Base-by-base conservation (phyloP, 2,329 filamentous ascomycete genomes). In the Talaromyces islandicus region DNA sequence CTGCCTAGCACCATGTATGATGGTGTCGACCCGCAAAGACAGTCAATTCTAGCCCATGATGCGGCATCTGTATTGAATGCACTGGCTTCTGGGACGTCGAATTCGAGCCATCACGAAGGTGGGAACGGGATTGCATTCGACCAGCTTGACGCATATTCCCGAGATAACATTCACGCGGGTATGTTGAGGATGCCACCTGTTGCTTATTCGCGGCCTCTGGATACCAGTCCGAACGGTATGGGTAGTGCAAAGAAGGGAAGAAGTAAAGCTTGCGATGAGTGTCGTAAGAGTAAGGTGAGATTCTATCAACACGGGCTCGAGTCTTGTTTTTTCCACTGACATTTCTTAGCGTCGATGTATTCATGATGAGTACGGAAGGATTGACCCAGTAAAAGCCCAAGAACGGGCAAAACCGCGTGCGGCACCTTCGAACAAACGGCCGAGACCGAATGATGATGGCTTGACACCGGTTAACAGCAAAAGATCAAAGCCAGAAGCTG, bases 241-340 rank as follows among this genome's bases (percentile, higher is more conserved):
- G 70, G 65, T 58, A 72, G 82, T 61, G 78, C 77, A 52, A 81
- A 84, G 72, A 83, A 85, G 69, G 80, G 83, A 61, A 73, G 85
- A 66, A 86, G 80, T 67, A 87, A 87, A 71, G 85, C 85, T 50
- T 88, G 85, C 69, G 80, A 85, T 61, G 85, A 87, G 66, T 88
- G 85, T 71, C 81, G 85, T 52, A 87, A 86, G 70, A 87, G 84
- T 78, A 88, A 88, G 79, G 85, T 86, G 69, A 71, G 81, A 73
- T 46, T 35, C 43, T 12, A 32, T 19, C 59, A 51, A 57, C 38
- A 24, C 56, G 48, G 48, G 24, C 41, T 54, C 57, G 9, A 11
- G 19, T 24, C 9, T 46, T 21, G 9, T 1, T 57, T 30, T 58
- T 54, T 43, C 64, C 65, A 70, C 66, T 68, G 62, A 68, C 50